A percentile compares a stretch with the other conserved stretches of the same genome.
Evolutionary conservation across 305 asterid genomes (phyloP).

Genomic region (Fraxinus albicans): DNA sequence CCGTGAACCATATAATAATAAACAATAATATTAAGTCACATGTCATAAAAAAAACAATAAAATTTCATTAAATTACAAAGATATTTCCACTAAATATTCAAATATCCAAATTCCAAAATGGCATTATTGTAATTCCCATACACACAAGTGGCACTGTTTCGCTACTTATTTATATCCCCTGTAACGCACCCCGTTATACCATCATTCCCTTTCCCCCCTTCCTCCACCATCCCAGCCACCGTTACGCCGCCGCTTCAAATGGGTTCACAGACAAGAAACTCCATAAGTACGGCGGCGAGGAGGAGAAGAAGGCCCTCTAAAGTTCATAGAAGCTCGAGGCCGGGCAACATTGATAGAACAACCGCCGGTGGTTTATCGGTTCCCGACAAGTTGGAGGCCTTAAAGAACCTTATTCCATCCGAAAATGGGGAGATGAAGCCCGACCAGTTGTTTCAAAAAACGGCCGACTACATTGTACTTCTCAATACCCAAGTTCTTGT

Average conservation of each 20-base stretch:
- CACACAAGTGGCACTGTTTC: slow-evolving; percentile 19
- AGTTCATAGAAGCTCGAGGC: slow-evolving; percentile 27
- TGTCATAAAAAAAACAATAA: background rate
- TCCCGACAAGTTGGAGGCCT: slow-evolving; percentile 69
- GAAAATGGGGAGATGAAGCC: slow-evolving; percentile 39
- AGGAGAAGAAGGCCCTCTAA: slow-evolving; percentile 30
- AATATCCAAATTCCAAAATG: background rate
- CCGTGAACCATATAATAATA: background rate
- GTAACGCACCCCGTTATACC: slow-evolving; percentile 20
- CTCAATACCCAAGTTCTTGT: slow-evolving; percentile 59
- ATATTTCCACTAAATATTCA: background rate
- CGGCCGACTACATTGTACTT: slow-evolving; percentile 74
- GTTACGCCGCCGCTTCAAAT: background rate
- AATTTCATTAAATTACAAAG: background rate
- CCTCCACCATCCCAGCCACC: background rate
- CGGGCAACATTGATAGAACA: slow-evolving; percentile 13
- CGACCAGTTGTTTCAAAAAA: slow-evolving; percentile 60
- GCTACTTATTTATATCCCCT: slow-evolving; percentile 25
- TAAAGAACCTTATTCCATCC: slow-evolving; percentile 48
- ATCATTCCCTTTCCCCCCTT: background rate
- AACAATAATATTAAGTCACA: slow-evolving; percentile 18
- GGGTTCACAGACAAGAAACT: slow-evolving; percentile 36
- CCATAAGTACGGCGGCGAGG: slow-evolving; percentile 7
- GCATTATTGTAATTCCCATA: slow-evolving; percentile 28
- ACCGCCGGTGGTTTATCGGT: slow-evolving; percentile 23